Percentiles rank a stretch among this genome's conserved stretches.
These are phyloP conservation scores for Leishmania turanica DNA, from an alignment of 208 protist species.

Conservation along the genomic window DNA sequence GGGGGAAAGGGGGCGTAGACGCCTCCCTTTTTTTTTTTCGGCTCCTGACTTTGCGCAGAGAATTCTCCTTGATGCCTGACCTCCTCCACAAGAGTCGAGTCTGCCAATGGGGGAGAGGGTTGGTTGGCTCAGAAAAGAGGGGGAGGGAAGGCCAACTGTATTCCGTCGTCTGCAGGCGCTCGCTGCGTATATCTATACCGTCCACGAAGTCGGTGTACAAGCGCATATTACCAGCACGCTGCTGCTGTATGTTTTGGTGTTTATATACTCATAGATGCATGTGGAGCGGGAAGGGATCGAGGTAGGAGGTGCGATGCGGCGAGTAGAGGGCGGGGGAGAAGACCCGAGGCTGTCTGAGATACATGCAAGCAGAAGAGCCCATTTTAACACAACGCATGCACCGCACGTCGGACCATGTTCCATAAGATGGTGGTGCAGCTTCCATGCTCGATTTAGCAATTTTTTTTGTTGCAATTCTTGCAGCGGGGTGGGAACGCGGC, in stretches of 20 bases:
- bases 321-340: not conserved
- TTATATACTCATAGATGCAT: not conserved
- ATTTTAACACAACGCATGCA: not conserved
- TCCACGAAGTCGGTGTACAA: not conserved
- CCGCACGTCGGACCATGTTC: not conserved
- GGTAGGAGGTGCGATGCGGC: not conserved
- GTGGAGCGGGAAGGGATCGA: not conserved
- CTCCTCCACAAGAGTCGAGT: not conserved
- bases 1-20: not conserved
- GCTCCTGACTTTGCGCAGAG: not conserved
- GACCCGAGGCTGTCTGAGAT: not conserved
- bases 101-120: not conserved
- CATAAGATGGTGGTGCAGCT: not conserved
- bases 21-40: not conserved
- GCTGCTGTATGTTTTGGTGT: slow-evolving; percentile 1
- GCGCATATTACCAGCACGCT: not conserved
- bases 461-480: not conserved
- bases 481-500: not conserved
- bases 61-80: not conserved
- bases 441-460: not conserved
- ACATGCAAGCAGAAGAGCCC: not conserved
- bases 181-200: not conserved
- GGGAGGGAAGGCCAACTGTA: not conserved
- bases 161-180: not conserved
- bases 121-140: not conserved